Evolutionary conservation across 2,329 filamentous ascomycete species (phyloP), one percentile per base, ranked within the genome.

Genomic region (Aotearoamyces nothofagi): DNA sequence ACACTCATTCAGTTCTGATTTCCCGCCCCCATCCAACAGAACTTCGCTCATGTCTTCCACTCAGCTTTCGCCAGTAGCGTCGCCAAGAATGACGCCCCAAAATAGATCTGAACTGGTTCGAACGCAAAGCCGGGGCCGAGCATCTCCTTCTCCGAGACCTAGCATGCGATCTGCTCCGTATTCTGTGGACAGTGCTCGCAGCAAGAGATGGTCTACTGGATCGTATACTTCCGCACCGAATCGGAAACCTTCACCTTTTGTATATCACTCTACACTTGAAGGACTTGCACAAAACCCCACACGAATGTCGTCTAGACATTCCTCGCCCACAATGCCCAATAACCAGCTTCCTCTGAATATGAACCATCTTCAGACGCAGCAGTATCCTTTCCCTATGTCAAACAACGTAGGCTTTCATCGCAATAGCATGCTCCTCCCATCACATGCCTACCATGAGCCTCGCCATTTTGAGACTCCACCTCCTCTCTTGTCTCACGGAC

Each of bases 171-270:
- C 76, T 22, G 74, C 71, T 11, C 78, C 78, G 1, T 83, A 83
- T 53, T 74, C 58, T 28, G 61, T 81, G 28, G 77, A 82, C 25
- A 66, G 62, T 29, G 61, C 60, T 25, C 66, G 75, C 37, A 71
- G 63, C 47, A 82, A 83, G 59, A 63, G 78, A 39, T 84, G 78
- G 78, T 83, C 78, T 12, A 83, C 78, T 3, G 78, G 77, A 9
- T 80, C 75, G 3, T 81, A 76, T 34, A 72, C 65, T 12, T 65
- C 70, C 2, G 51, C 58, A 12, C 59, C 60, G 14, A 67, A 55
- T 42, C 57, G 66, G 32, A 60, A 72, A 17, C 61, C 65, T 15
- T 62, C 70, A 17, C 64, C 75, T 2, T 70, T 73, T 38, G 60
- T 75, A 24, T 75, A 75, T 49, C 66, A 76, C 38, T 63, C 67